Percentiles rank a stretch among this genome's conserved stretches.
phyloP scores from a whole-genome alignment of 495 filamentous ascomycete genomes.

The Evansstolkia leycettana region DNA sequence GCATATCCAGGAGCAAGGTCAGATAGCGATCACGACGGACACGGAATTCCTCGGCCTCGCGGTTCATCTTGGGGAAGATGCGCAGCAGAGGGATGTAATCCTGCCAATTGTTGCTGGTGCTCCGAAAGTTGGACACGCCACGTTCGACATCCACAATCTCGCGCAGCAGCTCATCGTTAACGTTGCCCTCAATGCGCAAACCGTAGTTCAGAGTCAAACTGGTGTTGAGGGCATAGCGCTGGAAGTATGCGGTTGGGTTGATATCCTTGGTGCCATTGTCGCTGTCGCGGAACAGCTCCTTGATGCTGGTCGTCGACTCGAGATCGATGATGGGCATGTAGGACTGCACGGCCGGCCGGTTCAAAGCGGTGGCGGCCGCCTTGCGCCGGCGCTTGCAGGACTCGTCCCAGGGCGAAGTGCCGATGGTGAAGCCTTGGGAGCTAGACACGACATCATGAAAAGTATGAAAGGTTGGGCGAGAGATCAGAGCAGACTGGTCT shows the following conservation, averaged over 20 bases:
- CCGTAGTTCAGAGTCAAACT: slow-evolving; percentile 57
- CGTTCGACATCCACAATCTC: slow-evolving; percentile 55
- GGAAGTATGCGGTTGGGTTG: slow-evolving; percentile 53
- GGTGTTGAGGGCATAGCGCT: slow-evolving; percentile 55
- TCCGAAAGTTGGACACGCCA: slow-evolving; percentile 50
- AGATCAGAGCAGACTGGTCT: slow-evolving; percentile 58
- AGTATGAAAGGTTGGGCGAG: slow-evolving; percentile 56
- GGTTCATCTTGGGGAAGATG: slow-evolving; percentile 40
- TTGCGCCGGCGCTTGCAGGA: slow-evolving; percentile 59
- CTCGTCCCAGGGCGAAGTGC: slow-evolving; percentile 64
- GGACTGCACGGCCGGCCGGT: slow-evolving; percentile 50
- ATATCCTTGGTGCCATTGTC: slow-evolving; percentile 44
- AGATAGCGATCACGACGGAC: slow-evolving; percentile 44
- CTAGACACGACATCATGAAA: slow-evolving; percentile 61
- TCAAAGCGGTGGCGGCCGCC: slow-evolving; percentile 58
- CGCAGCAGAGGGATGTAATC: slow-evolving; percentile 56
- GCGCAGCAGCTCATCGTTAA: slow-evolving; percentile 43
- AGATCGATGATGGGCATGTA: slow-evolving; percentile 67
- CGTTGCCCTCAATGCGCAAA: slow-evolving; percentile 45
- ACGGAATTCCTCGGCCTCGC: slow-evolving; percentile 41
- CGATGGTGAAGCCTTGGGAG: slow-evolving; percentile 61
- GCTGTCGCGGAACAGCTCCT: slow-evolving; percentile 47
- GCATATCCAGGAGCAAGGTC: slow-evolving; percentile 42
- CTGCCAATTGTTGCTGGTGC: slow-evolving; percentile 58
- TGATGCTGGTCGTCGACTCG: slow-evolving; percentile 51